phyloP scores from a whole-genome alignment of 169 alveolate species.

The Plasmodium chabaudi region DNA sequence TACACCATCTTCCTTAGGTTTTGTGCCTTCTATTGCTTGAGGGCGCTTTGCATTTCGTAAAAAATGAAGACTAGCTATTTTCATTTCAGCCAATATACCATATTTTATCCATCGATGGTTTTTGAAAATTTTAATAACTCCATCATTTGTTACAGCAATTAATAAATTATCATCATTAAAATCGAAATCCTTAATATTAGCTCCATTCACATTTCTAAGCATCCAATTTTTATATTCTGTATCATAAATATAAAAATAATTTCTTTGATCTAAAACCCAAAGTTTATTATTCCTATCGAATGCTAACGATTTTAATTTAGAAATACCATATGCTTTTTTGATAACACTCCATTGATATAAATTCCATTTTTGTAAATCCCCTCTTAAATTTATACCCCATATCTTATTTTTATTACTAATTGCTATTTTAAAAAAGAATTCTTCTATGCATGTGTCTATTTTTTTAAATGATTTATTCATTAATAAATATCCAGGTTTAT shows the following conservation, averaged over 20 bases:
- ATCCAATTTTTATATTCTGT: slow-evolving; percentile 58
- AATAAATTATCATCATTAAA: slow-evolving; percentile 43
- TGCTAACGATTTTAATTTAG: slow-evolving; percentile 61
- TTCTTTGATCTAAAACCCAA: slow-evolving; percentile 61
- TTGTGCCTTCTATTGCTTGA: neutral
- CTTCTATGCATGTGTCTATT: slow-evolving; percentile 38
- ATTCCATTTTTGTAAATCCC: slow-evolving; percentile 68
- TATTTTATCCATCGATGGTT: slow-evolving; percentile 45
- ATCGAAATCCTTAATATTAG: slow-evolving; percentile 57
- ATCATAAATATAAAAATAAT: slow-evolving; percentile 38
- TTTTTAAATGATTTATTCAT: slow-evolving; percentile 21
- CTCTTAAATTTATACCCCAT: slow-evolving; percentile 68
- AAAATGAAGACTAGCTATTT: slow-evolving; percentile 61
- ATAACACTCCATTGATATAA: slow-evolving; percentile 52
- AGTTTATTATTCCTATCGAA: slow-evolving; percentile 45
- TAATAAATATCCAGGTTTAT: slow-evolving; percentile 55
- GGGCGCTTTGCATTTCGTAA: neutral
- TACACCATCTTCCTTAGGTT: neutral
- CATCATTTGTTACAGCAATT: slow-evolving; percentile 57
- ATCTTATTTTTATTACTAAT: slow-evolving; percentile 48
- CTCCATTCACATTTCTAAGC: slow-evolving; percentile 43
- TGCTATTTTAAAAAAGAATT: slow-evolving; percentile 27
- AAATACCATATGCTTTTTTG: slow-evolving; percentile 67
- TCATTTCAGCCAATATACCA: slow-evolving; percentile 64
- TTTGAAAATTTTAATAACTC: slow-evolving; percentile 44